A percentile compares a stretch with the other conserved stretches of the same genome.
Evolutionary conservation across 176 grass and related monocot species (phyloP).

Genomic region (Aegilops sharonensis): DNA sequence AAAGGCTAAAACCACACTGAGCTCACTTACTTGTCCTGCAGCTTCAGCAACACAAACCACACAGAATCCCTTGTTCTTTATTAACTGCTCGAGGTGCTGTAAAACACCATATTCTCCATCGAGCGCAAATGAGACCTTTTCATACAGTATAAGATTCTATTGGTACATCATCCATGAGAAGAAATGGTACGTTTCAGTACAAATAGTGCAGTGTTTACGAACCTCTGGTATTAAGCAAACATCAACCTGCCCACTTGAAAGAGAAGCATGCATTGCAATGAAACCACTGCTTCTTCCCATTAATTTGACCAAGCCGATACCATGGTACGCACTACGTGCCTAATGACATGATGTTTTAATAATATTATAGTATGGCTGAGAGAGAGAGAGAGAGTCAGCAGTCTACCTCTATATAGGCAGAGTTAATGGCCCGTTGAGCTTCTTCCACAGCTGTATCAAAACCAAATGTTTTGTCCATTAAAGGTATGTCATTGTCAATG

Average conservation of each 20-base stretch:
- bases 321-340: constrained; percentile 92
- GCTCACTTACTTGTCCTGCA: constrained; percentile 79
- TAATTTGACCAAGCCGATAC: constrained; percentile 92
- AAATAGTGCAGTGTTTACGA: constrained; percentile 14
- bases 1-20: constrained; percentile 21
- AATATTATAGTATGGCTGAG: not conserved
- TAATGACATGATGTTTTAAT: constrained; percentile 22
- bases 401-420: constrained; percentile 91
- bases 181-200: not conserved
- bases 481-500: constrained; percentile 96
- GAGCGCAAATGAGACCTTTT: constrained; percentile 68
- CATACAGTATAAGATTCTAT: constrained; percentile 23
- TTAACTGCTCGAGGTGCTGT: constrained; percentile 75
- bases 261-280: constrained; percentile 97
- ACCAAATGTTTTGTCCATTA: constrained; percentile 98
- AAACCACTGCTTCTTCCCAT: constrained; percentile 97
- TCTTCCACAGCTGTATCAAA: constrained; percentile 98
- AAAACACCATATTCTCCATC: constrained; percentile 85
- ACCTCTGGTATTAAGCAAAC: constrained; percentile 94
- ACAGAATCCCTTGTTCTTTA: constrained; percentile 77
- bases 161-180: constrained; percentile 1
- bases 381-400: not conserved
- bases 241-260: constrained; percentile 95
- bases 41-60: constrained; percentile 94
- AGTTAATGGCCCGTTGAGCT: constrained; percentile 86